Conservation (phyloP, 192 early-diverging fungal genomes). For the Spizellomyces sp. region DNA sequence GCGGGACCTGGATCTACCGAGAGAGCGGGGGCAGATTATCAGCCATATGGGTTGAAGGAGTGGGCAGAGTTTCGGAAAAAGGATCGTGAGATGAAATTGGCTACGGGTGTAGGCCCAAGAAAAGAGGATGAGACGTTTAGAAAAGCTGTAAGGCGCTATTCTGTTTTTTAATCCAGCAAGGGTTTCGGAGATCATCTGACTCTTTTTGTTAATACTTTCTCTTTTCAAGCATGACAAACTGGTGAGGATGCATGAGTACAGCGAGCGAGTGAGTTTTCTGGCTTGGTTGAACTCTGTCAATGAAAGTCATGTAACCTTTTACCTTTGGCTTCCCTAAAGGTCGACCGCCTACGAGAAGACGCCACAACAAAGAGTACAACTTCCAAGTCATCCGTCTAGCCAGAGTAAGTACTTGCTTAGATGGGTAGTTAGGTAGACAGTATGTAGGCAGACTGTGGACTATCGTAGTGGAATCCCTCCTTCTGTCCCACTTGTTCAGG, state of each 20-base stretch:
- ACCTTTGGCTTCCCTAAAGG: too few relatives aligned
- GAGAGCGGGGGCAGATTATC: neutral
- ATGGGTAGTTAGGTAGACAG: too few relatives aligned
- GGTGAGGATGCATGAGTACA: slow-evolving; percentile 1
- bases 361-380: too few relatives aligned
- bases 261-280: neutral
- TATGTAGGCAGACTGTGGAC: too few relatives aligned
- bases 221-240: neutral
- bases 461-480: too few relatives aligned
- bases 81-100: slow-evolving; percentile 1
- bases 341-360: too few relatives aligned
- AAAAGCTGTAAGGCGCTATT: neutral
- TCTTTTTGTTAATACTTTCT: neutral
- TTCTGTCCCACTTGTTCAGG: too few relatives aligned
- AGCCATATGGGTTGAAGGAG: slow-evolving; percentile 5
- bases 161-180: neutral
- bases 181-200: neutral
- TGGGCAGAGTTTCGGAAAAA: neutral
- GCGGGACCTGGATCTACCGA: slow-evolving; percentile 3
- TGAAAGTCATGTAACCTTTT: too few relatives aligned
- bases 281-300: too few relatives aligned
- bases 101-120: slow-evolving; percentile 4
- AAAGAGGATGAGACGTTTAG: slow-evolving; percentile 8
- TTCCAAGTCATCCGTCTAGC: too few relatives aligned
- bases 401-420: too few relatives aligned